Evolutionary conservation across 257 asterid genomes (phyloP).

Genomic region (Vinca minor): DNA sequence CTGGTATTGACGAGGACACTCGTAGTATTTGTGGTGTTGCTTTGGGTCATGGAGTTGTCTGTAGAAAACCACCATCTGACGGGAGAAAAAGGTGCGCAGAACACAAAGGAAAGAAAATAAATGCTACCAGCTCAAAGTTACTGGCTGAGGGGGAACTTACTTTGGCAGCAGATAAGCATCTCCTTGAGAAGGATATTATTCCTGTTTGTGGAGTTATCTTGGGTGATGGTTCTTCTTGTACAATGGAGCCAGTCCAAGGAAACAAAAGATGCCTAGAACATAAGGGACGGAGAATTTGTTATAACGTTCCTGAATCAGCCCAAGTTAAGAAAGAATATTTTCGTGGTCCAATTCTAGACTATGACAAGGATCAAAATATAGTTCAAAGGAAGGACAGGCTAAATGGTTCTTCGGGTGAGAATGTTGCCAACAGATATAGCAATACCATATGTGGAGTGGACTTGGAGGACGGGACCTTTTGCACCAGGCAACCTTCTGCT

Average conservation of each 20-base stretch:
- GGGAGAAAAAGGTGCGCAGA: slow-evolving; percentile 72
- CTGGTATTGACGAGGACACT: slow-evolving; percentile 13
- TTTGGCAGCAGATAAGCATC: neutral
- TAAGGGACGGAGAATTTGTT: slow-evolving; percentile 22
- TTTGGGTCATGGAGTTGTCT: slow-evolving; percentile 52
- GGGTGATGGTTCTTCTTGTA: slow-evolving; percentile 28
- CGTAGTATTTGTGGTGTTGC: slow-evolving; percentile 59
- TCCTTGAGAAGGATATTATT: neutral
- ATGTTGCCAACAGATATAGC: neutral
- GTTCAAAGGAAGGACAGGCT: neutral
- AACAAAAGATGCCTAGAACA: slow-evolving; percentile 33
- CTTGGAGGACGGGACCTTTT: slow-evolving; percentile 21
- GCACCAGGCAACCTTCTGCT: slow-evolving; percentile 24
- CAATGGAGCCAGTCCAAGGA: slow-evolving; percentile 22
- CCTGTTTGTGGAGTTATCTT: slow-evolving; percentile 28
- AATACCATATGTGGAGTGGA: slow-evolving; percentile 22
- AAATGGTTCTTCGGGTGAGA: neutral
- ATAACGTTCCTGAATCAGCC: slow-evolving; percentile 3
- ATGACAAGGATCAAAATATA: neutral
- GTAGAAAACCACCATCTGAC: slow-evolving; percentile 48
- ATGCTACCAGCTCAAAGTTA: slow-evolving; percentile 31
- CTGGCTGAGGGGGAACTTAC: slow-evolving; percentile 9
- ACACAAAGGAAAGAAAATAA: slow-evolving; percentile 85
- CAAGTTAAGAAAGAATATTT: slow-evolving; percentile 13
- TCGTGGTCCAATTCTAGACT: slow-evolving; percentile 4